These are phyloP conservation scores for Penicillium canescens DNA, from an alignment of 495 filamentous ascomycete genomes.

Conservation along the genomic window DNA sequence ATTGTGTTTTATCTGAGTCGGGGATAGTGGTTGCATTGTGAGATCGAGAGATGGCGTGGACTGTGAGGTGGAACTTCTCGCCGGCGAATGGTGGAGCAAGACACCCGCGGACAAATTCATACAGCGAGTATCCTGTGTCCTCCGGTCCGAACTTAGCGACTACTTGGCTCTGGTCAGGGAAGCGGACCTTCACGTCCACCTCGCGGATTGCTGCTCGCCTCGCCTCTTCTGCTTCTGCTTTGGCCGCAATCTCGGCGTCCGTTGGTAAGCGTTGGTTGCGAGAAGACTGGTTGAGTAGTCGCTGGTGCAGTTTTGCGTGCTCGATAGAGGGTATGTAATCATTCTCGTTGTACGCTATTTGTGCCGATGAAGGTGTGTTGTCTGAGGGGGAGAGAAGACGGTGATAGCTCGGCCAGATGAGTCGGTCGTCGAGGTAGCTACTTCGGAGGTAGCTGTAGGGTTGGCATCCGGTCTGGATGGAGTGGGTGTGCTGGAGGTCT, in stretches of 20 bases:
- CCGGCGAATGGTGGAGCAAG: constrained; percentile 32
- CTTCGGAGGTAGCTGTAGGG: constrained; percentile 16
- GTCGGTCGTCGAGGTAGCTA: constrained; percentile 21
- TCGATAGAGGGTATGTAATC: constrained; percentile 84
- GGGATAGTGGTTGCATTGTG: constrained; percentile 42
- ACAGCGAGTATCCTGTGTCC: constrained; percentile 65
- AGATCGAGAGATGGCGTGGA: constrained; percentile 22
- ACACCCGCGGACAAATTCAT: constrained; percentile 61
- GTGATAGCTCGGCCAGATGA: constrained; percentile 51
- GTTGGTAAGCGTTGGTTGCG: constrained; percentile 64
- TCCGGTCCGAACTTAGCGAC: constrained; percentile 60
- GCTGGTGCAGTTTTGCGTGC: constrained; percentile 81
- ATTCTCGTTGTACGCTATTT: constrained; percentile 60
- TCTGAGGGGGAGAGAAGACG: constrained; percentile 75
- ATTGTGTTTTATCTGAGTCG: constrained; percentile 46
- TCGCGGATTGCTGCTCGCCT: constrained; percentile 62
- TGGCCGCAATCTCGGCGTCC: constrained; percentile 51
- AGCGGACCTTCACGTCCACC: constrained; percentile 78
- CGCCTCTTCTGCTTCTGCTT: constrained; percentile 53
- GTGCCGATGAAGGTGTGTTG: constrained; percentile 73
- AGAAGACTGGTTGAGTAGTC: constrained; percentile 60
- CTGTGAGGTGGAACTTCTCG: constrained; percentile 54
- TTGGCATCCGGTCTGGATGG: constrained; percentile 6
- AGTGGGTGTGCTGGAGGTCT: background rate
- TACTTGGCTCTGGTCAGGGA: constrained; percentile 78